These are phyloP conservation scores for Termitomyces sp. DNA, from an alignment of 768 basidiomycete species.

Conservation along the genomic window DNA sequence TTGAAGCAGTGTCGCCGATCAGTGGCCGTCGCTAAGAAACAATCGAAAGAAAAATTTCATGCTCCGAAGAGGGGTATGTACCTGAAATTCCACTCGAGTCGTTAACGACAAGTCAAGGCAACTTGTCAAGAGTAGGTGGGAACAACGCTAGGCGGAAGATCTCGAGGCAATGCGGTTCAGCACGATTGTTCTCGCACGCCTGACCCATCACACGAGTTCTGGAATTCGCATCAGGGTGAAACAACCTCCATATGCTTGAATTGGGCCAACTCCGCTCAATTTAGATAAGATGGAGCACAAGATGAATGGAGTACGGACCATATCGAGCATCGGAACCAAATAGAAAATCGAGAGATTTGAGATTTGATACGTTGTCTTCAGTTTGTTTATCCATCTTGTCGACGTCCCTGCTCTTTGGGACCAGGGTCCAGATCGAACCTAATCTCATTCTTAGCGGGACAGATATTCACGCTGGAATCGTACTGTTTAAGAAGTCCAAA, in stretches of 20 bases:
- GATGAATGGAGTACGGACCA: conserved; percentile 11
- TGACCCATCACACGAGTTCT: conserved; percentile 3
- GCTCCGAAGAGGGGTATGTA: conserved; percentile 6
- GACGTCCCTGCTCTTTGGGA: background rate
- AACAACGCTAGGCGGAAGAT: background rate
- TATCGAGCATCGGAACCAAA: conserved; percentile 10
- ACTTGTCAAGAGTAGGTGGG: background rate
- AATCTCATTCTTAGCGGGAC: conserved; percentile 7
- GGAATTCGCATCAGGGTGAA: background rate
- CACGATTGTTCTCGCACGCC: background rate
- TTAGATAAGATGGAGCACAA: conserved; percentile 8
- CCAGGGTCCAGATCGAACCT: conserved; percentile 13
- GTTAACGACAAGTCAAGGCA: background rate
- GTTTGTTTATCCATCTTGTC: conserved; percentile 6
- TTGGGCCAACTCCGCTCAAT: conserved; percentile 1
- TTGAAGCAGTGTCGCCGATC: background rate
- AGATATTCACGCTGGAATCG: conserved; percentile 8
- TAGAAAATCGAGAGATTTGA: conserved; percentile 8
- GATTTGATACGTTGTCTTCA: conserved; percentile 1
- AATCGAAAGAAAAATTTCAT: background rate
- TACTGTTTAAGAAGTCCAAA: background rate
- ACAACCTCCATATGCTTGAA: background rate
- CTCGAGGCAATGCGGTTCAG: background rate
- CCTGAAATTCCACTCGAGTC: conserved; percentile 5
- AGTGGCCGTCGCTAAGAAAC: background rate